Conservation (phyloP, 441 rosid genomes). For the Omphalea diandra region DNA sequence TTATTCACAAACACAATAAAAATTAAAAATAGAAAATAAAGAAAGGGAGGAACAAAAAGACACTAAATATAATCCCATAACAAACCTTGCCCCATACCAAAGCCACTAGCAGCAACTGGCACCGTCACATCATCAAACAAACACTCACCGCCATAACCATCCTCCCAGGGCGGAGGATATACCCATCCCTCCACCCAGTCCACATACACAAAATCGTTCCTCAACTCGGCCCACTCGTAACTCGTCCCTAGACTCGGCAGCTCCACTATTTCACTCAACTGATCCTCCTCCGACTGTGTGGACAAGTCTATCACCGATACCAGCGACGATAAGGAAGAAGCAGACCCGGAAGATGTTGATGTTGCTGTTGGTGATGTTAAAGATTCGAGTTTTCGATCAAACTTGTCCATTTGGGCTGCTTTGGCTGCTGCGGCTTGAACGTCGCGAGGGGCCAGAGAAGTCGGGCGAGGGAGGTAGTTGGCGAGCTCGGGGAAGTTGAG, state of each 20-base stretch:
- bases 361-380: conserved; percentile 2
- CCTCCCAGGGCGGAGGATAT: conserved; percentile 52
- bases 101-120: conserved; percentile 22
- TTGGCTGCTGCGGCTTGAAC: conserved; percentile 81
- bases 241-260: conserved; percentile 63
- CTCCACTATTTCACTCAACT: conserved; percentile 66
- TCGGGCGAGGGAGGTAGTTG: conserved; percentile 57
- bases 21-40: too few relatives aligned
- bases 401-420: conserved; percentile 71
- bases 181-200: conserved; percentile 60
- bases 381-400: conserved; percentile 22
- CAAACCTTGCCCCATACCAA: conserved; percentile 37
- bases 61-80: conserved; percentile 35
- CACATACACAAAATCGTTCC: conserved; percentile 47
- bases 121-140: conserved; percentile 27
- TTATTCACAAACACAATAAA: not conserved
- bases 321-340: conserved; percentile 39
- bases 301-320: conserved; percentile 44
- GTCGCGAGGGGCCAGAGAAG: conserved; percentile 74
- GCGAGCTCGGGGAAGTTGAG: conserved; percentile 86
- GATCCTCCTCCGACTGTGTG: conserved; percentile 38
- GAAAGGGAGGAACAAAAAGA: too few relatives aligned
- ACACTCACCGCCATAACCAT: conserved; percentile 20
- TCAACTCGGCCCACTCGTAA: conserved; percentile 33
- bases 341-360: conserved; percentile 23